A percentile compares a stretch with the other conserved stretches of the same genome.
These are phyloP conservation scores for Cyclospora cayetanensis DNA, from an alignment of 169 alveolate genomes.

Conservation along the genomic window DNA sequence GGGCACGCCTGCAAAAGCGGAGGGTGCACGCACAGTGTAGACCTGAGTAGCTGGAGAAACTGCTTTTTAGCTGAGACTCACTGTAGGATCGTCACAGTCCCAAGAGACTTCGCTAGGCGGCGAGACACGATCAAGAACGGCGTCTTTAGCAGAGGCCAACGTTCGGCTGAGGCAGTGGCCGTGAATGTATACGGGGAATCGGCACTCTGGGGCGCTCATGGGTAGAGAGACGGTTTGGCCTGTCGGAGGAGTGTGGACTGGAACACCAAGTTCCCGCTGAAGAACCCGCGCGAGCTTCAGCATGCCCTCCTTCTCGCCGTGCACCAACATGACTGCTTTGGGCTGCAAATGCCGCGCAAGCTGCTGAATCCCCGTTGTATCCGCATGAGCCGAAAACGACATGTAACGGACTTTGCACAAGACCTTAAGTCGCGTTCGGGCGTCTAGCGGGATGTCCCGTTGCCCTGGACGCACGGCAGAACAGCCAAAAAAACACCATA, in stretches of 20 bases:
- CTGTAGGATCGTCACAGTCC: constrained; percentile 34
- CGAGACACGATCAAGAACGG: background rate
- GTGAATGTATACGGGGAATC: constrained; percentile 57
- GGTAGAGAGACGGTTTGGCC: constrained; percentile 64
- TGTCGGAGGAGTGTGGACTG: constrained; percentile 63
- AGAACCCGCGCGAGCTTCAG: constrained; percentile 82
- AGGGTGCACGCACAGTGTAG: too few relatives aligned
- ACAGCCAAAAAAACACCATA: constrained; percentile 66
- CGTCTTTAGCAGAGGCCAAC: background rate
- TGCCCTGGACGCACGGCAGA: constrained; percentile 76
- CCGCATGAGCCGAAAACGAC: constrained; percentile 99
- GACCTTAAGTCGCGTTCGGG: constrained; percentile 88
- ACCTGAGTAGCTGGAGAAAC: too few relatives aligned
- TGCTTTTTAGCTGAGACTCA: background rate
- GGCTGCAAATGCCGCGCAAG: constrained; percentile 92
- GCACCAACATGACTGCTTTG: constrained; percentile 93
- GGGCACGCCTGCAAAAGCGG: too few relatives aligned
- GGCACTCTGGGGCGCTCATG: background rate
- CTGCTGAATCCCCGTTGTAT: constrained; percentile 95
- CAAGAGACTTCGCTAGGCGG: background rate
- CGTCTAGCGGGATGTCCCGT: constrained; percentile 75
- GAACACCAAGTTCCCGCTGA: constrained; percentile 51
- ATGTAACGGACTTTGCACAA: constrained; percentile 93
- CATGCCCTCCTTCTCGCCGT: constrained; percentile 99
- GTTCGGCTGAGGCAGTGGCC: constrained; percentile 14